Evolutionary conservation across 2,329 filamentous ascomycete genomes (phyloP), one percentile per base, ranked within the genome.

Genomic region (Penicillium sp.): DNA sequence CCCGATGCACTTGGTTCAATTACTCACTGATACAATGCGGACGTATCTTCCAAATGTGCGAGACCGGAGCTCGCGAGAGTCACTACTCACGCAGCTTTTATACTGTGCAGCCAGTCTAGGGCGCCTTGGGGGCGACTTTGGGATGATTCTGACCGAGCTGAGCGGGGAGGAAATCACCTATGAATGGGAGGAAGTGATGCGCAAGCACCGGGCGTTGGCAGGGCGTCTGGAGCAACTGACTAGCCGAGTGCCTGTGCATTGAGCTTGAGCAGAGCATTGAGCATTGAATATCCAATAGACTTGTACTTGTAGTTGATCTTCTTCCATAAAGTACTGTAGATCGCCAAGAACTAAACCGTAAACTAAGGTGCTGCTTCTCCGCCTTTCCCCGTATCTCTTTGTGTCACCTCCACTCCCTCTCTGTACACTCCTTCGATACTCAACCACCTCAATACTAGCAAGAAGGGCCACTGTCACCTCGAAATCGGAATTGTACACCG

Each of bases 51-150:
- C 89, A 0, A 88, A 86, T 40, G 81, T 97, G 3, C 81, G 79
- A 55, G 90, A 96, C 60, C 84, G 84, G 52, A 80, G 85, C 20
- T 85, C 87, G 0, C 76, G 89, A 26, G 91, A 97, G 64, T 95
- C 89, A 62, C 77, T 97, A 44, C 72, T 96, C 29, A 97, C 90
- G 0, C 91, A 97, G 65, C 87, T 96, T 0, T 73, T 97, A 7
- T 97, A 96, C 69, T 95, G 89, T 59, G 90, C 91, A 0, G 87
- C 89, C 37, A 96, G 90, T 69, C 73, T 98, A 40, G 91, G 91
- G 0, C 79, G 93, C 38, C 73, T 97, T 0, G 93, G 93, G 2
- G 90, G 88, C 1, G 93, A 98, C 66, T 98, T 98, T 69, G 86
- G 90, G 46, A 80, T 95, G 73, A 80, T 96, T 55, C 77, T 97